phyloP scores from a whole-genome alignment of 495 filamentous ascomycete genomes.

The Talaromyces wortmannii region DNA sequence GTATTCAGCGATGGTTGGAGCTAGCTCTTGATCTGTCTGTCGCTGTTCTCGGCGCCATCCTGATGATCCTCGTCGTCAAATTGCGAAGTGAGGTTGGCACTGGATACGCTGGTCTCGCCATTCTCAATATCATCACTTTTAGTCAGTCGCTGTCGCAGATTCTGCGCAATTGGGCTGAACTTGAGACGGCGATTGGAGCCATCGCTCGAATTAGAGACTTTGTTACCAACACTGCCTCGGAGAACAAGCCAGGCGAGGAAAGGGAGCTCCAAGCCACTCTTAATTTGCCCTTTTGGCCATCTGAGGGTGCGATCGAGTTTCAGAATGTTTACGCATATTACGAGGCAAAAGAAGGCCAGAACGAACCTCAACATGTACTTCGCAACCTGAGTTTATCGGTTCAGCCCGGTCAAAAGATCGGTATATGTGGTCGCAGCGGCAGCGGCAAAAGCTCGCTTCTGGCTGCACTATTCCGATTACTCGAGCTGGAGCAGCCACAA shows the following conservation, averaged over 20 bases:
- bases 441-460: constrained; percentile 43
- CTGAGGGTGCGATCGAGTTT: constrained; percentile 67
- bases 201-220: constrained; percentile 52
- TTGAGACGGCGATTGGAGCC: constrained; percentile 53
- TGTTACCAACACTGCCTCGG: constrained; percentile 9
- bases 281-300: constrained; percentile 73
- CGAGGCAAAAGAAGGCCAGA: constrained; percentile 36
- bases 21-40: constrained; percentile 55
- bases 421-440: constrained; percentile 39
- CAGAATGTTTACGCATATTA: constrained; percentile 40
- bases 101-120: constrained; percentile 49
- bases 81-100: constrained; percentile 36
- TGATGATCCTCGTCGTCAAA: constrained; percentile 37
- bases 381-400: constrained; percentile 43
- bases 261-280: background rate
- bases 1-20: constrained; percentile 64
- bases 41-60: constrained; percentile 45
- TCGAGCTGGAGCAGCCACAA: constrained; percentile 25
- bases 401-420: constrained; percentile 49
- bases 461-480: constrained; percentile 47
- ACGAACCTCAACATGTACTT: constrained; percentile 46
- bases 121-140: constrained; percentile 52
- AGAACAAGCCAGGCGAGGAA: background rate
- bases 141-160: constrained; percentile 41
- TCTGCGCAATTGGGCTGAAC: constrained; percentile 47